Evolutionary conservation across 805 yeast genomes (phyloP).

Genomic region (Cyberlindnera misumaiensis): DNA sequence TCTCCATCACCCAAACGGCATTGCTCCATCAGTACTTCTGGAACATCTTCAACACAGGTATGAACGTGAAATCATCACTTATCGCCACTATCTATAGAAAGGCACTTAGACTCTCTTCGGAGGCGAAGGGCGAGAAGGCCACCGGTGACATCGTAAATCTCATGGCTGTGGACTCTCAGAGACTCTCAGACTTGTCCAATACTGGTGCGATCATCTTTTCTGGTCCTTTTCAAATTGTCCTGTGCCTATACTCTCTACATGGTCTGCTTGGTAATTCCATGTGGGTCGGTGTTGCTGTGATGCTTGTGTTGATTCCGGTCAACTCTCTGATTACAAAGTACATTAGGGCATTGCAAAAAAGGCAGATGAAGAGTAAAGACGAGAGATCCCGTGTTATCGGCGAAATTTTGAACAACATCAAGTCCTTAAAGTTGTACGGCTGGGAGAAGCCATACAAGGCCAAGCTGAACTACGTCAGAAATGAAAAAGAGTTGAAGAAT

Average conservation of each 20-base stretch:
- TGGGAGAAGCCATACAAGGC: slow-evolving; percentile 88
- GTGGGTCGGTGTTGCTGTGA: slow-evolving; percentile 90
- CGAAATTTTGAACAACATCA: slow-evolving; percentile 86
- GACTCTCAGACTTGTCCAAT: slow-evolving; percentile 77
- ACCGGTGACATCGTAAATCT: slow-evolving; percentile 93
- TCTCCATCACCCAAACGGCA: slow-evolving; percentile 73
- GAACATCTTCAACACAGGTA: slow-evolving; percentile 67
- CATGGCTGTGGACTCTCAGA: slow-evolving; percentile 90
- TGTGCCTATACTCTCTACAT: slow-evolving; percentile 71
- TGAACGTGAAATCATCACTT: slow-evolving; percentile 65
- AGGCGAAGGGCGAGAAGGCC: slow-evolving; percentile 60
- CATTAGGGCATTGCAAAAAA: slow-evolving; percentile 69
- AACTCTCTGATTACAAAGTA: slow-evolving; percentile 62
- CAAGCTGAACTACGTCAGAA: slow-evolving; percentile 75
- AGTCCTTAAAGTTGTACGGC: slow-evolving; percentile 86
- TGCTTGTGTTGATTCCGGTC: slow-evolving; percentile 72
- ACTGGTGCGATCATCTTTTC: slow-evolving; percentile 82
- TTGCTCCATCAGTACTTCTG: slow-evolving; percentile 75
- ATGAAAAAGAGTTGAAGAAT: slow-evolving; percentile 75
- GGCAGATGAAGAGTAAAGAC: slow-evolving; percentile 87
- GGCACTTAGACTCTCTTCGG: slow-evolving; percentile 61
- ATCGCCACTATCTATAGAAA: slow-evolving; percentile 64
- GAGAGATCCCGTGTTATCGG: slow-evolving; percentile 84
- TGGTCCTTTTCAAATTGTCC: slow-evolving; percentile 80
- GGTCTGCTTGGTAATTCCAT: slow-evolving; percentile 76